phyloP scores from a whole-genome alignment of 345 rosid genomes.

The Eucalyptus cloeziana region DNA sequence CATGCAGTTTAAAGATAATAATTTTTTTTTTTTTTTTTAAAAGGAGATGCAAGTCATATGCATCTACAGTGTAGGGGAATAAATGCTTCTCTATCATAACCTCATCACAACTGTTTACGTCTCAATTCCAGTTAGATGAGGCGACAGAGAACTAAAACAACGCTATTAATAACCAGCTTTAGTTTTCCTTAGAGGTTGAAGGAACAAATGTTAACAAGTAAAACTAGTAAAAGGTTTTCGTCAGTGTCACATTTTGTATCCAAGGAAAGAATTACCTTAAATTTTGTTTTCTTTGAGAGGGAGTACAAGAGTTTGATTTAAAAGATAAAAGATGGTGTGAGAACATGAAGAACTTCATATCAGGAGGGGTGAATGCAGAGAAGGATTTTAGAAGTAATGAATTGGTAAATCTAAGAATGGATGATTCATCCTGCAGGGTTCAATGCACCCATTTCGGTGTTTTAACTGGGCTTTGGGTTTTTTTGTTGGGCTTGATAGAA shows the following conservation, averaged over 20 bases:
- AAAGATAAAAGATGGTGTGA: not conserved
- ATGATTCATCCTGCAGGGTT: not conserved
- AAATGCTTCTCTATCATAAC: not conserved
- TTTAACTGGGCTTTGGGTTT: not conserved
- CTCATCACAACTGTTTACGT: not conserved
- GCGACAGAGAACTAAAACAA: not conserved
- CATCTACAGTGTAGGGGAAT: not conserved
- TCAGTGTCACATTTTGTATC: not conserved
- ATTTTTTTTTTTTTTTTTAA: not conserved
- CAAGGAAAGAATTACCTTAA: not conserved
- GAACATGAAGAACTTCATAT: not conserved
- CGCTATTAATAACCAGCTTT: not conserved
- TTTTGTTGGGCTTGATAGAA: not conserved
- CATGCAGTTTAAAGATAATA: not conserved
- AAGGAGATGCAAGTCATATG: not conserved
- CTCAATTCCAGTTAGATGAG: not conserved
- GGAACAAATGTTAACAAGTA: not conserved
- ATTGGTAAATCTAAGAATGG: not conserved
- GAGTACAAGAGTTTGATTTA: not conserved
- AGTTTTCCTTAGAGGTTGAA: not conserved
- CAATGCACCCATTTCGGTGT: not conserved
- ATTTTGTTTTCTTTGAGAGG: not conserved
- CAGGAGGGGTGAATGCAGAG: not conserved
- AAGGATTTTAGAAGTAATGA: not conserved
- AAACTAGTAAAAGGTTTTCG: not conserved